Conservation (phyloP, 495 filamentous ascomycete species). For the Penicillium waksmanii region DNA sequence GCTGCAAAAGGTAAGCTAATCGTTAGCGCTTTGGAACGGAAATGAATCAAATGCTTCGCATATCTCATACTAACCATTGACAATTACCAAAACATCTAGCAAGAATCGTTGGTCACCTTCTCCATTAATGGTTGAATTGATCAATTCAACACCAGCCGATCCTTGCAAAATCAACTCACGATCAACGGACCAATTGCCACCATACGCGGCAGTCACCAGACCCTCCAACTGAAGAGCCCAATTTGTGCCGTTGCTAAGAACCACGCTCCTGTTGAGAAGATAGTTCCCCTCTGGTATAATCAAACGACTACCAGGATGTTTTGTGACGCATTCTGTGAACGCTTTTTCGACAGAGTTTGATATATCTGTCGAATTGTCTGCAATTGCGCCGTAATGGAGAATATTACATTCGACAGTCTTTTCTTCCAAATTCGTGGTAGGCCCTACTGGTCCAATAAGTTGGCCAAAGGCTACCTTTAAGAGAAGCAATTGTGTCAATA, state of each 20-base stretch:
- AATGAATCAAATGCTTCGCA: background rate
- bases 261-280: slow-evolving; percentile 31
- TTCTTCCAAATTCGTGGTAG: slow-evolving; percentile 33
- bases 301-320: slow-evolving; percentile 31
- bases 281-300: slow-evolving; percentile 49
- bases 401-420: slow-evolving; percentile 46
- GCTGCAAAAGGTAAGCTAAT: slow-evolving; percentile 12
- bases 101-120: slow-evolving; percentile 35
- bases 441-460: slow-evolving; percentile 38
- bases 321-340: slow-evolving; percentile 41
- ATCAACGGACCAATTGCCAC: slow-evolving; percentile 38
- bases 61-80: slow-evolving; percentile 27
- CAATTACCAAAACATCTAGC: slow-evolving; percentile 32
- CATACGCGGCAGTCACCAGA: slow-evolving; percentile 40
- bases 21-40: background rate
- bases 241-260: slow-evolving; percentile 37
- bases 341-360: slow-evolving; percentile 40
- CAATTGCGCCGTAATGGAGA: slow-evolving; percentile 48
- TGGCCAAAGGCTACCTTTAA: slow-evolving; percentile 13
- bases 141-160: slow-evolving; percentile 26
- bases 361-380: slow-evolving; percentile 46
- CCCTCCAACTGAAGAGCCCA: slow-evolving; percentile 51
- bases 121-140: slow-evolving; percentile 48
- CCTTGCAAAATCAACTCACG: slow-evolving; percentile 35
- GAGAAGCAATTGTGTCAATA: background rate